A percentile compares a stretch with the other conserved stretches of the same genome.
Conservation (phyloP, 2,329 filamentous ascomycete genomes). For the Nothopassalora personata region DNA sequence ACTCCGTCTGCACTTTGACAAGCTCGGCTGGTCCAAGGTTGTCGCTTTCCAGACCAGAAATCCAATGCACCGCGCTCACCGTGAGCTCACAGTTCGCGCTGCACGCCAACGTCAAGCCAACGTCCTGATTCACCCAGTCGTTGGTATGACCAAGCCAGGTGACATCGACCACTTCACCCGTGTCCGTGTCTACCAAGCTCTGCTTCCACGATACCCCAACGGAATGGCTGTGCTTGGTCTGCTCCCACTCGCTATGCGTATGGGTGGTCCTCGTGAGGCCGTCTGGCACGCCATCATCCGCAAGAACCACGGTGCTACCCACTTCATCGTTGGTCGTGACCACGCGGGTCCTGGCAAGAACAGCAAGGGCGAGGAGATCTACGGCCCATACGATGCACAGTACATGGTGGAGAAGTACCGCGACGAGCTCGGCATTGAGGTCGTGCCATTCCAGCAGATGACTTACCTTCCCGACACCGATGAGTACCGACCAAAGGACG, state of each 20-base stretch:
- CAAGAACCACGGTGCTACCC: constrained; percentile 98
- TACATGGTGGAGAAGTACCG: constrained; percentile 93
- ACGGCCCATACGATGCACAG: constrained; percentile 97
- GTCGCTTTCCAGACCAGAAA: constrained; percentile 99
- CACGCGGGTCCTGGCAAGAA: constrained; percentile 98
- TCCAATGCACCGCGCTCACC: constrained; percentile 98
- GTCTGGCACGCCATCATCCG: constrained; percentile 99
- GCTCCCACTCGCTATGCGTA: constrained; percentile 93
- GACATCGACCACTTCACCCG: constrained; percentile 99
- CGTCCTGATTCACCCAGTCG: constrained; percentile 97
- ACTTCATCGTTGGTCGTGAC: constrained; percentile 98
- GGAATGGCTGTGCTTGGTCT: constrained; percentile 97
- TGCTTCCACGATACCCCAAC: constrained; percentile 94
- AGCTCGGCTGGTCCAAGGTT: constrained; percentile 96
- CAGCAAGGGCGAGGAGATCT: constrained; percentile 93
- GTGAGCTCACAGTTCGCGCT: constrained; percentile 94
- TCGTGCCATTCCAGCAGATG: constrained; percentile 99
- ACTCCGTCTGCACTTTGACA: constrained; percentile 94
- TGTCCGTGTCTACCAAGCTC: constrained; percentile 95
- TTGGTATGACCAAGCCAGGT: constrained; percentile 96
- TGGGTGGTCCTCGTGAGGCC: constrained; percentile 96
- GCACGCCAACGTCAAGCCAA: constrained; percentile 95
- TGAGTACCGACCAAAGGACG: constrained; percentile 89
- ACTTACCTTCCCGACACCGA: constrained; percentile 96
- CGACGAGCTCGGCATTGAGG: constrained; percentile 94